Base-by-base conservation (phyloP, 768 basidiomycete species). In the Russula olivacea region DNA sequence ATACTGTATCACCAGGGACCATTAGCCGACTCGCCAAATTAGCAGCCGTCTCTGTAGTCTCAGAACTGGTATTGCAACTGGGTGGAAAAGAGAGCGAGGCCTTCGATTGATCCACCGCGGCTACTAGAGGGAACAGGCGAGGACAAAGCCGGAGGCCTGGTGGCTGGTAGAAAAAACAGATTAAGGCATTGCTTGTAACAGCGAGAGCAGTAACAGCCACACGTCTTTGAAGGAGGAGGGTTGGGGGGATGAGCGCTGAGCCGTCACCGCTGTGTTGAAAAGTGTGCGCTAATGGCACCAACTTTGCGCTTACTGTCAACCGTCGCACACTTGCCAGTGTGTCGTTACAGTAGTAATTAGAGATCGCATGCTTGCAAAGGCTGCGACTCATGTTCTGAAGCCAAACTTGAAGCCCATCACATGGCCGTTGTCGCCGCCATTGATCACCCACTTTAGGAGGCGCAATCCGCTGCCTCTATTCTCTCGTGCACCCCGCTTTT, bases 351-450 rank as follows among this genome's bases (percentile, higher is more conserved):
- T n/a, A n/a, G n/a, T n/a, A 10, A 21, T 47, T 21, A 21, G 21
- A 52, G 23, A 48, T 56, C 51, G 43, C 25, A 63, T 63, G 61
- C 52, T 51, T 38, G 41, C 40, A n/a, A 45, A 36, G 2, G 30
- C 19, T 41, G 51, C 60, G 48, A 41, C 40, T 40, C 48, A 36
- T 36, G 47, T 64, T 21, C 40, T 63, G 6, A 28, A 32, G 56
- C 23, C 43, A 40, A 40, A 14, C 5, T 17, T 40, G 23, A 61
- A 41, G 41, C 6, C 30, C 56, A 40, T 40, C 38, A 59, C 47
- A 53, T 65, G 62, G 59, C 28, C 32, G 19, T 47, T 52, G 47
- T 55, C 58, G 58, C 28, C 32, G 19, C 52, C 56, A 59, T 55
- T 58, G 57, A 66, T 59, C 21, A 45, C 55, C 15, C 32, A 47